Conservation (phyloP, 1,284 basidiomycete genomes). For the Leccinum subrobustum region DNA sequence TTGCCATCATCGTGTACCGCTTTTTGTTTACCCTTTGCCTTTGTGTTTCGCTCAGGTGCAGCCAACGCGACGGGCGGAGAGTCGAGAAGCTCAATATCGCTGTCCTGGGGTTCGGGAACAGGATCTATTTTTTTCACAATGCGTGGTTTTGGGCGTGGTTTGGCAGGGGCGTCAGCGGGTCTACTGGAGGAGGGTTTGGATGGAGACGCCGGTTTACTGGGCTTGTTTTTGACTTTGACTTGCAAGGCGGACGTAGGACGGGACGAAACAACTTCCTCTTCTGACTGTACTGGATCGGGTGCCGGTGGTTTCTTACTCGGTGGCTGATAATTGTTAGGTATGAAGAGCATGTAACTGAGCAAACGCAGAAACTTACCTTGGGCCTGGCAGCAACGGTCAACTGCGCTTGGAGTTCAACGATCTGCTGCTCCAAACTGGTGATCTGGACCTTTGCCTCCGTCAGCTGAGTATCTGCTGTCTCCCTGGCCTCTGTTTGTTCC, state of each 20-base stretch:
- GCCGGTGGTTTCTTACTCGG: conserved; percentile 16
- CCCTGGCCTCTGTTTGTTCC: conserved; percentile 35
- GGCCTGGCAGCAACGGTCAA: conserved; percentile 35
- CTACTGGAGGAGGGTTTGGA: conserved; percentile 20
- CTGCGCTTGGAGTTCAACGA: conserved; percentile 43
- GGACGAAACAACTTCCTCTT: conserved; percentile 3
- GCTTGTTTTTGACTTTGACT: conserved; percentile 14
- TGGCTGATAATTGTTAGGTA: conserved; percentile 11
- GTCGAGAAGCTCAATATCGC: conserved; percentile 33
- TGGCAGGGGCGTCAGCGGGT: conserved; percentile 18
- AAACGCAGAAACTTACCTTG: conserved; percentile 15
- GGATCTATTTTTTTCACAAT: conserved; percentile 15
- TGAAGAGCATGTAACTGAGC: neutral
- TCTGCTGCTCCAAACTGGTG: conserved; percentile 39
- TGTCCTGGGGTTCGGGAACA: conserved; percentile 22
- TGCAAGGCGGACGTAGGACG: conserved; percentile 11
- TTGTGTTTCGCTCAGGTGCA: conserved; percentile 17
- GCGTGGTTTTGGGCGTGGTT: conserved; percentile 23
- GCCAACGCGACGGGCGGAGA: conserved; percentile 3
- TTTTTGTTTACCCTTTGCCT: conserved; percentile 32
- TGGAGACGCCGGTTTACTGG: conserved; percentile 13
- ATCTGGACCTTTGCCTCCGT: conserved; percentile 32
- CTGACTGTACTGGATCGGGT: conserved; percentile 6
- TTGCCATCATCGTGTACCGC: conserved; percentile 5
- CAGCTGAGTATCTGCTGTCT: conserved; percentile 31